Evolutionary conservation across 129 eudicot species (phyloP), one percentile per base, ranked within the genome.

Genomic region (Chrysanthemum makinoi): DNA sequence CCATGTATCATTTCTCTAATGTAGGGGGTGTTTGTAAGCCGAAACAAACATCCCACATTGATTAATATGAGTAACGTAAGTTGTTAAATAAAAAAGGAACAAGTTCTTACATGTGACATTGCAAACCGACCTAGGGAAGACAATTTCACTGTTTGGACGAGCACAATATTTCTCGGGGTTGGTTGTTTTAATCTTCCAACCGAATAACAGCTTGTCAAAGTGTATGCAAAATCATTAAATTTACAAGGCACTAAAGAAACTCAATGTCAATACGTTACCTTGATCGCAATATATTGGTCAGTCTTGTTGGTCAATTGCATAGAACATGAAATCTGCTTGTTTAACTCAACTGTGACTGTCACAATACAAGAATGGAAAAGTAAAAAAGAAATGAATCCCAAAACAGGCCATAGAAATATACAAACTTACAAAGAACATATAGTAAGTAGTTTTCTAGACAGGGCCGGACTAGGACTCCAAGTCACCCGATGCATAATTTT

Each of bases 321-420:
- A 69, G 96, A 83, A 74, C 98, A 94, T 44, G 96, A 76, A 81
- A 86, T 89, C 86, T 87, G 97, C 92, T 89, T 89, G 86, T 80
- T 84, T 89, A 94, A 46, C 48, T 94, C 97, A 86, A 89, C 98
- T 94, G 58, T 72, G 48, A 76, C 50, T 94, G 58, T 72, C 53
- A 76, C 50, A 74, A 18, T 30, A 83, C 49, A 72, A 48, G n/a
- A 73, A 63, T 1, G 24, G 24, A 22, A 22, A 22, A 22, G 24
- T 0, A 22, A 60, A 57, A 8, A 20, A 52, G 13, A 3, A 19
- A 6, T 22, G n/a, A 9, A 10, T 11, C 30, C 9, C 26, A 35
- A 18, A 63, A 7, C 49, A n/a, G 51, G 15, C 16, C 39, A 33
- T 33, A 33, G 39, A 33, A 33, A 33, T 3, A 33, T 33, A 33